Evolutionary conservation across 306 rosid genomes (phyloP).

Genomic region (Cucumis hystrix): DNA sequence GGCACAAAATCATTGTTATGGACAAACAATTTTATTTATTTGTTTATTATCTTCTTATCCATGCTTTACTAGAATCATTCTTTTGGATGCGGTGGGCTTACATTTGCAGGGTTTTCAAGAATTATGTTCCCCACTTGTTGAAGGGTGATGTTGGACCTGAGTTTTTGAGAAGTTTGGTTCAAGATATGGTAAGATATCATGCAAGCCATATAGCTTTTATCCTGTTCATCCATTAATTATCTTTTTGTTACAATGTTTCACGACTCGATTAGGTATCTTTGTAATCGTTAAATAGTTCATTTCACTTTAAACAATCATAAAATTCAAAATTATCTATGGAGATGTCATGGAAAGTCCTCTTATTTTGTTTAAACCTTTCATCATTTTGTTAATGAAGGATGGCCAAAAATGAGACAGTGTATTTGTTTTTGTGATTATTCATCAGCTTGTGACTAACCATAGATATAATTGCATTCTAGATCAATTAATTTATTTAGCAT

Average conservation of each 20-base stretch:
- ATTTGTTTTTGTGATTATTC: neutral
- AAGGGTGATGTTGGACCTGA: slow-evolving; percentile 41
- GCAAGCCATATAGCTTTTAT: neutral
- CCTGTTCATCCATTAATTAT: neutral
- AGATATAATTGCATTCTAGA: neutral
- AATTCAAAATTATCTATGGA: neutral
- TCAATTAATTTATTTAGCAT: slow-evolving; percentile 1
- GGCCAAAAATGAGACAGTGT: neutral
- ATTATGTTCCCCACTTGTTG: slow-evolving; percentile 53
- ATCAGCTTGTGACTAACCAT: neutral
- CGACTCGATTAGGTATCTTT: neutral
- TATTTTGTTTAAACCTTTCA: neutral
- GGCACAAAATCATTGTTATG: neutral
- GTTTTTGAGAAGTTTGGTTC: slow-evolving; percentile 22
- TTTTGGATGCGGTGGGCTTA: neutral
- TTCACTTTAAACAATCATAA: neutral
- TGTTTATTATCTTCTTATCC: neutral
- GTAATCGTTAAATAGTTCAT: neutral
- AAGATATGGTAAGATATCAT: slow-evolving; percentile 53
- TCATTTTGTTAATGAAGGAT: neutral
- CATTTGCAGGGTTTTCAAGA: slow-evolving; percentile 72
- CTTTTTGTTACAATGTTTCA: neutral
- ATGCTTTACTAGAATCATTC: neutral
- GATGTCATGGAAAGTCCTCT: neutral
- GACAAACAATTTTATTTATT: neutral